These are phyloP conservation scores for Talaromyces sp. DNA, from an alignment of 2,329 filamentous ascomycete genomes.

Conservation along the genomic window DNA sequence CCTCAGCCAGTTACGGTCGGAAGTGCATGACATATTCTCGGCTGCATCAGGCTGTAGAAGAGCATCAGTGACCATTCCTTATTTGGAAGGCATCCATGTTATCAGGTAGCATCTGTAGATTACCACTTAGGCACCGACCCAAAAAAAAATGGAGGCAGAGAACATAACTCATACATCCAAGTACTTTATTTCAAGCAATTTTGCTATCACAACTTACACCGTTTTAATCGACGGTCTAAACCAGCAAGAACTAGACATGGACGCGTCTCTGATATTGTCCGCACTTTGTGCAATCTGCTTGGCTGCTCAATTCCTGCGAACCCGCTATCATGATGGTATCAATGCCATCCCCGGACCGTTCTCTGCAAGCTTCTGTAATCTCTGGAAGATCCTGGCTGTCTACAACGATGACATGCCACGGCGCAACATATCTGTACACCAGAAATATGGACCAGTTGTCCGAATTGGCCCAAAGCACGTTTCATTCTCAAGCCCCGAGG, in stretches of 20 bases:
- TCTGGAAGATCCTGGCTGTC: slow-evolving; percentile 70
- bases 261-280: not conserved
- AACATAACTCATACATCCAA: not conserved
- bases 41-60: not conserved
- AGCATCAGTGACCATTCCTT: not conserved
- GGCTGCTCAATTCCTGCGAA: not conserved
- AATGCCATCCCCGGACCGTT: slow-evolving; percentile 63
- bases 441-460: slow-evolving; percentile 69
- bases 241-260: not conserved
- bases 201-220: not conserved
- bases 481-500: not conserved
- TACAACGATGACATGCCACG: slow-evolving; percentile 59
- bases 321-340: slow-evolving; percentile 1
- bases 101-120: not conserved
- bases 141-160: not conserved
- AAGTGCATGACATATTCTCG: not conserved
- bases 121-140: not conserved
- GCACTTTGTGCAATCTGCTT: not conserved
- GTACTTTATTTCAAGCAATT: not conserved
- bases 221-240: not conserved
- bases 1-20: not conserved
- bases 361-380: slow-evolving; percentile 63
- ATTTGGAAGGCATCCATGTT: not conserved
- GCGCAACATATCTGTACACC: slow-evolving; percentile 64
- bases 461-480: slow-evolving; percentile 63